phyloP scores from a whole-genome alignment of 202 grass and related monocot genomes.

The Digitaria exilis region DNA sequence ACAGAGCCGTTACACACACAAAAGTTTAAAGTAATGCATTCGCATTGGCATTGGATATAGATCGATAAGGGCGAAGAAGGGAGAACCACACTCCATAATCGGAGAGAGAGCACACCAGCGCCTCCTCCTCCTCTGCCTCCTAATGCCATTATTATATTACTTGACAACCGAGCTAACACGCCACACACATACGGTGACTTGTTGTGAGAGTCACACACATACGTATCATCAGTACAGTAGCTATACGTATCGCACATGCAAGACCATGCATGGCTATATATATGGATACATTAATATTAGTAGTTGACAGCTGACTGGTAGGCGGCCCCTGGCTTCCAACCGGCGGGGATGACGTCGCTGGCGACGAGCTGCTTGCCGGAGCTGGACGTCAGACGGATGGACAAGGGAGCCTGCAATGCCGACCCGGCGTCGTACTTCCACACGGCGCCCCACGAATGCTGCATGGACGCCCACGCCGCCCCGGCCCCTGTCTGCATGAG shows the following conservation, averaged over 20 bases:
- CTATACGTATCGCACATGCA: neutral
- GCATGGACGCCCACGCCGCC: slow-evolving; percentile 51
- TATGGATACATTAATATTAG: neutral
- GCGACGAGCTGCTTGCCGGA: slow-evolving; percentile 63
- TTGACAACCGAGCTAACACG: too few species aligned
- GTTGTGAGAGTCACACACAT: too few species aligned
- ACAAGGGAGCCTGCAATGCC: slow-evolving; percentile 65
- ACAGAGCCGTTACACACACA: too few species aligned
- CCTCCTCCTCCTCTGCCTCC: slow-evolving; percentile 22
- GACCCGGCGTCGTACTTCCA: slow-evolving; percentile 56
- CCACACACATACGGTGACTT: too few species aligned
- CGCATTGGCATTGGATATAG: neutral
- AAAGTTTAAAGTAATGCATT: neutral
- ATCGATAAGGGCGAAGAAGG: neutral
- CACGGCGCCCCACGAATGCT: slow-evolving; percentile 72
- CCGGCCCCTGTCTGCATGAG: slow-evolving; percentile 46
- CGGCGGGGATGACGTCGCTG: slow-evolving; percentile 55
- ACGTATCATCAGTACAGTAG: too few species aligned
- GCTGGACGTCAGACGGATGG: slow-evolving; percentile 63
- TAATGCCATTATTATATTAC: slow-evolving; percentile 6
- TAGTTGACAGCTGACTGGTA: slow-evolving; percentile 61
- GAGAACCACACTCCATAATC: neutral
- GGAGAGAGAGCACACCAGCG: neutral
- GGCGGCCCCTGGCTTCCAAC: slow-evolving; percentile 52
- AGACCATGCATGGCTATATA: too few species aligned